These are phyloP conservation scores for Cochliopodium minus DNA, from an alignment of 208 protist species.

Conservation along the genomic window DNA sequence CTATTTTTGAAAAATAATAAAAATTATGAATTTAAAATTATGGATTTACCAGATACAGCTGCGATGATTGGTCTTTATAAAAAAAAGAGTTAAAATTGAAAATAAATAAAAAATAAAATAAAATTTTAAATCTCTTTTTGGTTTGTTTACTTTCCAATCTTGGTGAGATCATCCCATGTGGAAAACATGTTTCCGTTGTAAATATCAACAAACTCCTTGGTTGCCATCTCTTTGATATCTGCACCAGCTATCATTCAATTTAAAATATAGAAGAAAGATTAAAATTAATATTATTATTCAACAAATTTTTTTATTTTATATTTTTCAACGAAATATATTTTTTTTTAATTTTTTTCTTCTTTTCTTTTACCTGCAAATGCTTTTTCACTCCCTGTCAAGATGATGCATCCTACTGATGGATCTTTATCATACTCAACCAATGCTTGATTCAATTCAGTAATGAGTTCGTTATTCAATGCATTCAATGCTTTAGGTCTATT, in stretches of 20 bases:
- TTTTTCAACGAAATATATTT: no score
- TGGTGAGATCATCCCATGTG: conserved; percentile 34
- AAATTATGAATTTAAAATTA: no score
- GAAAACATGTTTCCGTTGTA: conserved; percentile 47
- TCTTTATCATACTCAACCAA: conserved; percentile 5
- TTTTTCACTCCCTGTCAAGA: conserved; percentile 71
- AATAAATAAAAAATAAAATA: no score
- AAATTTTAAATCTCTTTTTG: no score
- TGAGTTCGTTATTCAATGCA: conserved; percentile 3
- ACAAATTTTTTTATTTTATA: no score
- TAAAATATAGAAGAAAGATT: not conserved
- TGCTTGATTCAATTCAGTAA: not conserved
- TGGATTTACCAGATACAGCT: no score
- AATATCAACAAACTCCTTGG: conserved; percentile 44
- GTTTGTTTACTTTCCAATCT: conserved; percentile 47
- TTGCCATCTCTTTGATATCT: conserved; percentile 81
- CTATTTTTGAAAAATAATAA: no score
- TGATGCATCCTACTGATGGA: conserved; percentile 40
- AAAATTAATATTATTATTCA: not conserved
- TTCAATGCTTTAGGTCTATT: conserved; percentile 19
- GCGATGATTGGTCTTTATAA: conserved; percentile 54
- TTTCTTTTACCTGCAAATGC: conserved; percentile 81
- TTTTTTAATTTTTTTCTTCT: no score
- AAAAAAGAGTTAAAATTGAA: no score
- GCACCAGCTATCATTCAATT: conserved; percentile 67